phyloP scores from a whole-genome alignment of 495 filamentous ascomycete species.

The Penicillium salamii region DNA sequence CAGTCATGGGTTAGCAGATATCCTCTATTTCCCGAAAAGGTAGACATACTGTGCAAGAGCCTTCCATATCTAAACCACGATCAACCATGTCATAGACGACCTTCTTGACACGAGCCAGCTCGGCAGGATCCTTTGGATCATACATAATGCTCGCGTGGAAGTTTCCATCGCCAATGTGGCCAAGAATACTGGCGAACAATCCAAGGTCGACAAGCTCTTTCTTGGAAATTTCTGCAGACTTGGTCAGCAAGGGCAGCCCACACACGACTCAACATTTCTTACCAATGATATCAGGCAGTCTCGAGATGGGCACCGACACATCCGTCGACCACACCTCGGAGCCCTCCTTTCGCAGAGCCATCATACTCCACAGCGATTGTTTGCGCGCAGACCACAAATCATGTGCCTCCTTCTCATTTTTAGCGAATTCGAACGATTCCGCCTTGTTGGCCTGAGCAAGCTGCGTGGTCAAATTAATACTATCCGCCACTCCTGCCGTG shows the following conservation, averaged over 20 bases:
- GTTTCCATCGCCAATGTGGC: slow-evolving; percentile 87
- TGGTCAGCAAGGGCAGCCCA: slow-evolving; percentile 4
- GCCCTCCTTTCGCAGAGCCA: slow-evolving; percentile 53
- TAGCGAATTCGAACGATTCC: slow-evolving; percentile 77
- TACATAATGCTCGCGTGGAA: slow-evolving; percentile 92
- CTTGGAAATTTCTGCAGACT: slow-evolving; percentile 67
- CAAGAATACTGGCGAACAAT: slow-evolving; percentile 80
- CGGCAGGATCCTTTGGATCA: slow-evolving; percentile 60
- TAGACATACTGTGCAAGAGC: slow-evolving; percentile 72
- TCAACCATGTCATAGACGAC: slow-evolving; percentile 88
- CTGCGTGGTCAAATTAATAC: slow-evolving; percentile 67
- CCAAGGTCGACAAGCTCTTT: slow-evolving; percentile 83
- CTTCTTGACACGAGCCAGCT: slow-evolving; percentile 68
- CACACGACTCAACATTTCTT: slow-evolving; percentile 6
- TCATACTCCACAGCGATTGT: slow-evolving; percentile 71
- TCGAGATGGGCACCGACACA: slow-evolving; percentile 83
- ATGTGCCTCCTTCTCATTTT: slow-evolving; percentile 60
- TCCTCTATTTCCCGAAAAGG: not conserved
- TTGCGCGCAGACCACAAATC: slow-evolving; percentile 89
- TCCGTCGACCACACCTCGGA: slow-evolving; percentile 73
- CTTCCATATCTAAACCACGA: slow-evolving; percentile 86
- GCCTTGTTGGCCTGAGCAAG: slow-evolving; percentile 62
- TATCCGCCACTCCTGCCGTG: slow-evolving; percentile 71
- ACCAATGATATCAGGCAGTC: slow-evolving; percentile 83
- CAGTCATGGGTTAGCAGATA: slow-evolving; percentile 11